Base-by-base conservation (phyloP, 2,329 filamentous ascomycete genomes). In the Teratosphaeria zuluensis region DNA sequence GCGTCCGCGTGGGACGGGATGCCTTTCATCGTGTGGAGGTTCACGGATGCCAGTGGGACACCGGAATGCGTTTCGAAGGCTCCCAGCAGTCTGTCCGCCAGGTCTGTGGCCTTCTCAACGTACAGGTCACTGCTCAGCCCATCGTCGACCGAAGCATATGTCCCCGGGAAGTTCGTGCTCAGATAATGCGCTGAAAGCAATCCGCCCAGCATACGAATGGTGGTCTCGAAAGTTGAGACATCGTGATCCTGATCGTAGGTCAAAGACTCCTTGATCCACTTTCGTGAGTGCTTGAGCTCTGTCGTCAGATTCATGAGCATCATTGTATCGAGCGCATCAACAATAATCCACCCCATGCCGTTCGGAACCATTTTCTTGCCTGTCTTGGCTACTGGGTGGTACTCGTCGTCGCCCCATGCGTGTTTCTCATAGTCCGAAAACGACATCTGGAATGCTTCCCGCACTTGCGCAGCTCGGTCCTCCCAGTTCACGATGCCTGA, bases 221-320 rank as follows among this genome's bases (percentile, higher is more conserved):
- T 97, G 7, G 92, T 97, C 77, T 99, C 94, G 67, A 97, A 99
- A 0, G 91, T 96, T 73, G 91, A 97, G 58, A 99, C 92, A 71
- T 96, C 90, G 72, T 96, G 91, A 68, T 96, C 82, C 73, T 96
- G 90, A 61, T 96, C 86, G 76, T 95, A 97, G 11, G 85, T 86
- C 62, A 97, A 75, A 7, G 85, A 85, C 4, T 84, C 86, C 1
- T 89, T 81, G 54, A 99, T 84, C 94, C 94, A 99, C 70, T 95
- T 84, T 58, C 92, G 82, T 31, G 94, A 92, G 69, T 95, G 86
- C 42, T 85, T 81, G 46, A 99, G 81, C 62, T 92, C 86, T 33
- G 85, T 88, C 14, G 92, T 97, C 64, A 96, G 80, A 73, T 97
- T 97, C 94, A 99, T 99, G 61, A 99, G 80, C 77, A 99, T 99